phyloP scores from a whole-genome alignment of 345 rosid species.

The Microcos paniculata region DNA sequence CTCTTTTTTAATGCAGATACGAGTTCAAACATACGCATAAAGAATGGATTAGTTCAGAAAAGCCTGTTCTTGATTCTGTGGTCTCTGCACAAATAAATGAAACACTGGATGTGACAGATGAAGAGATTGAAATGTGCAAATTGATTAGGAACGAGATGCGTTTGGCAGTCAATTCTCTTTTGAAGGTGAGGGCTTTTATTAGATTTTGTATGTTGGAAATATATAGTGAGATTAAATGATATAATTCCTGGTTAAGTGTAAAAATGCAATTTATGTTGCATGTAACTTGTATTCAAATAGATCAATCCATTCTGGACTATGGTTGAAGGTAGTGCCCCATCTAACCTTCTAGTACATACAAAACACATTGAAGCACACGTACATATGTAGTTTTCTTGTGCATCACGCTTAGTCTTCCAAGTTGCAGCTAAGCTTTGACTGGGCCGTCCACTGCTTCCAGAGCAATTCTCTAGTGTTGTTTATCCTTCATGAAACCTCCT shows the following conservation, averaged over 20 bases:
- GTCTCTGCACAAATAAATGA: slow-evolving; percentile 51
- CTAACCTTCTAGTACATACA: neutral
- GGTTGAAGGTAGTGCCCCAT: neutral
- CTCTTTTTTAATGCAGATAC: slow-evolving; percentile 48
- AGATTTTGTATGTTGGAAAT: neutral
- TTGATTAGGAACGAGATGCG: slow-evolving; percentile 75
- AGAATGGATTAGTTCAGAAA: slow-evolving; percentile 71
- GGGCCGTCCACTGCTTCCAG: neutral
- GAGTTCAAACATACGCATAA: slow-evolving; percentile 68
- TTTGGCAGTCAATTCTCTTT: slow-evolving; percentile 62
- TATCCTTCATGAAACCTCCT: neutral
- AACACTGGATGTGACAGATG: slow-evolving; percentile 35
- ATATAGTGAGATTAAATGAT: neutral
- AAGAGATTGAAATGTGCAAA: slow-evolving; percentile 64
- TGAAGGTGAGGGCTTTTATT: slow-evolving; percentile 57
- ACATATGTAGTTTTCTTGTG: neutral
- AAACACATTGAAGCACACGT: neutral
- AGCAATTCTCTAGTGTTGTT: neutral
- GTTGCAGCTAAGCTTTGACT: neutral
- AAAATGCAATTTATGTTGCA: slow-evolving; percentile 3
- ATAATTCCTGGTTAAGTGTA: neutral
- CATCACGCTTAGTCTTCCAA: neutral
- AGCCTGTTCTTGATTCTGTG: slow-evolving; percentile 65
- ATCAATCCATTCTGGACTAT: neutral
- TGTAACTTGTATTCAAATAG: neutral